phyloP scores from a whole-genome alignment of 2,329 filamentous ascomycete genomes.

The Volutella citrinella region DNA sequence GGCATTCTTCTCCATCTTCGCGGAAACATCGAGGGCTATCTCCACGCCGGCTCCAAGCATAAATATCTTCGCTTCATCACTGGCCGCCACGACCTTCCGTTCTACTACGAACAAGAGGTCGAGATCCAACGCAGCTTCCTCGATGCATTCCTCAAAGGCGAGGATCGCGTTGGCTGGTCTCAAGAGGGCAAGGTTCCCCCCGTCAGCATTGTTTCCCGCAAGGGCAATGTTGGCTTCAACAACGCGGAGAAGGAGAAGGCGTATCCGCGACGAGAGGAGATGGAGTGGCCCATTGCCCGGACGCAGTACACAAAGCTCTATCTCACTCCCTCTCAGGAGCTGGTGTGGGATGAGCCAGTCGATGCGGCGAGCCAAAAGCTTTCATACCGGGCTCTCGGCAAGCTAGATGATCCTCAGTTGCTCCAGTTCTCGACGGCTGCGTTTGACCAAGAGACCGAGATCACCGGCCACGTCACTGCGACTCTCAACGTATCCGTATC shows the following conservation, averaged over 20 bases:
- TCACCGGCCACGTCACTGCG: slow-evolving; percentile 65
- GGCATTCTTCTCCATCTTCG: slow-evolving; percentile 67
- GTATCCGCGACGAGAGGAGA: slow-evolving; percentile 54
- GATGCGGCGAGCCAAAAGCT: slow-evolving; percentile 35
- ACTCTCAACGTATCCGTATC: slow-evolving; percentile 64
- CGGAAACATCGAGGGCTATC: slow-evolving; percentile 66
- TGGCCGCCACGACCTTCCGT: slow-evolving; percentile 68
- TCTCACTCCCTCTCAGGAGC: slow-evolving; percentile 45
- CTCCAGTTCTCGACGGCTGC: slow-evolving; percentile 56
- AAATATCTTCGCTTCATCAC: slow-evolving; percentile 70
- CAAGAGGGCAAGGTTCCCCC: slow-evolving; percentile 54
- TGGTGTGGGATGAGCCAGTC: slow-evolving; percentile 26
- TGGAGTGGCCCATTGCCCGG: slow-evolving; percentile 64
- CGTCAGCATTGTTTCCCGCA: slow-evolving; percentile 60
- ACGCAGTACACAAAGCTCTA: slow-evolving; percentile 63
- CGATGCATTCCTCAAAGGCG: slow-evolving; percentile 67
- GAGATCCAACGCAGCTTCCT: slow-evolving; percentile 66
- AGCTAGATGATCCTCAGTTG: slow-evolving; percentile 48
- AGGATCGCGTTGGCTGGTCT: slow-evolving; percentile 62
- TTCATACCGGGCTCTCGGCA: slow-evolving; percentile 59
- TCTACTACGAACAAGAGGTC: slow-evolving; percentile 69
- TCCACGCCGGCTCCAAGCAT: slow-evolving; percentile 59
- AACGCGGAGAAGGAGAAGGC: slow-evolving; percentile 56
- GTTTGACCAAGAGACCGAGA: slow-evolving; percentile 63
- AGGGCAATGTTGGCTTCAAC: slow-evolving; percentile 66